Evolutionary conservation across 139 green algal genomes (phyloP).

Genomic region (Picochlorum sp.): DNA sequence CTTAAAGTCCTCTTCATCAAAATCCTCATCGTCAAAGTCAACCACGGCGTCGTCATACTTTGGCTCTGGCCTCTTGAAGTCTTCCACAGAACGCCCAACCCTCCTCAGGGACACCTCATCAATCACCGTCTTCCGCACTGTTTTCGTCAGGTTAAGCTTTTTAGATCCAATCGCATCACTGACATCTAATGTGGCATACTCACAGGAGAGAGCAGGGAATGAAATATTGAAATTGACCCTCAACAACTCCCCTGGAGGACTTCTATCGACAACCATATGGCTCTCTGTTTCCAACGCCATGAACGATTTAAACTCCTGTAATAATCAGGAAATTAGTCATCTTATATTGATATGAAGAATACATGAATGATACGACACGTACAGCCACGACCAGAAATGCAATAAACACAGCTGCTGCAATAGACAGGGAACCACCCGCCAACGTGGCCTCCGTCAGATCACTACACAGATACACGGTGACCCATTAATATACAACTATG

Average conservation of each 20-base stretch:
- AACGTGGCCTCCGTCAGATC: constrained; percentile 92
- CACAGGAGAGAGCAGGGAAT: constrained; percentile 81
- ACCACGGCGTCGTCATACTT: constrained; percentile 63
- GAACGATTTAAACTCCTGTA: constrained; percentile 80
- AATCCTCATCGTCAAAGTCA: constrained; percentile 19
- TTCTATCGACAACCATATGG: constrained; percentile 82
- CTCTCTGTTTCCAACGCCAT: constrained; percentile 52
- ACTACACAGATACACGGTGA: constrained; percentile 32
- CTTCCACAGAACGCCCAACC: constrained; percentile 39
- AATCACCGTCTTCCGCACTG: constrained; percentile 81
- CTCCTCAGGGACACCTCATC: constrained; percentile 39
- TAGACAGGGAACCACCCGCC: constrained; percentile 76
- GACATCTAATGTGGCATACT: constrained; percentile 94
- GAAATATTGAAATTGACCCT: constrained; percentile 97
- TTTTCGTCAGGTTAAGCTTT: constrained; percentile 93
- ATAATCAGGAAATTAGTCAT: neutral
- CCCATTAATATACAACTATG: no score
- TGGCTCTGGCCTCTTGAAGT: constrained; percentile 25
- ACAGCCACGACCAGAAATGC: constrained; percentile 72
- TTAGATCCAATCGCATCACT: constrained; percentile 87
- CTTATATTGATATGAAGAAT: neutral
- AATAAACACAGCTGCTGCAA: constrained; percentile 77
- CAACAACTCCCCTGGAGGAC: constrained; percentile 79
- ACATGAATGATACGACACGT: constrained; percentile 6
- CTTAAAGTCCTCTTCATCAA: constrained; percentile 46